phyloP scores from a whole-genome alignment of 2,329 filamentous ascomycete genomes.

The Stagonosporopsis cucurbitacearum region DNA sequence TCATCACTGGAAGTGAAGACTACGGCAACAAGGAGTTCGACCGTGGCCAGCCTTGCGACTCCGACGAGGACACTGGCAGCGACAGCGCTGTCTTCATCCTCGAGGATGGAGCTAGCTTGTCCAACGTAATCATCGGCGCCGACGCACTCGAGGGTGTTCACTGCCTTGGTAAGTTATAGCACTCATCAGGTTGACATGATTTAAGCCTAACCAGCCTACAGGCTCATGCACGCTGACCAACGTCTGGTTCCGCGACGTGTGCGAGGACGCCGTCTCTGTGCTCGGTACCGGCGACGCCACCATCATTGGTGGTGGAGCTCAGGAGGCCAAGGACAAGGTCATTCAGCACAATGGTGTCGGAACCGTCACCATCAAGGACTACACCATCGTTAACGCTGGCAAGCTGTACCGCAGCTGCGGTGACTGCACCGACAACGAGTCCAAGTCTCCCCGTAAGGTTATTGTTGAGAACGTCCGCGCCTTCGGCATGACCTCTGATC shows the following conservation, averaged over 20 bases:
- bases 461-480: slow-evolving; percentile 52
- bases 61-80: slow-evolving; percentile 32
- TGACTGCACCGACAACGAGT: slow-evolving; percentile 51
- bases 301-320: slow-evolving; percentile 48
- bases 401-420: slow-evolving; percentile 61
- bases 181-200: background rate
- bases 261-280: slow-evolving; percentile 42
- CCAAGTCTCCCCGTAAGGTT: slow-evolving; percentile 51
- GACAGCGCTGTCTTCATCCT: slow-evolving; percentile 59
- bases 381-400: slow-evolving; percentile 54
- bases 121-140: slow-evolving; percentile 62
- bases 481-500: slow-evolving; percentile 46
- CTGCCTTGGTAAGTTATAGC: slow-evolving; percentile 53
- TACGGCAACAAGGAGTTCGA: slow-evolving; percentile 32
- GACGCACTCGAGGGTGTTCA: slow-evolving; percentile 59
- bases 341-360: slow-evolving; percentile 47
- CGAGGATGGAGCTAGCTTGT: slow-evolving; percentile 56
- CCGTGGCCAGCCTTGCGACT: slow-evolving; percentile 30
- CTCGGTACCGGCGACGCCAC: slow-evolving; percentile 36
- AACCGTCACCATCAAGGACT: slow-evolving; percentile 44
- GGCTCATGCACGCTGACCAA: slow-evolving; percentile 54
- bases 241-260: slow-evolving; percentile 40
- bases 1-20: slow-evolving; percentile 30
- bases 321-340: slow-evolving; percentile 44
- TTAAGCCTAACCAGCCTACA: slow-evolving; percentile 13